phyloP scores from a whole-genome alignment of 345 rosid genomes.

The Turritis glabra region DNA sequence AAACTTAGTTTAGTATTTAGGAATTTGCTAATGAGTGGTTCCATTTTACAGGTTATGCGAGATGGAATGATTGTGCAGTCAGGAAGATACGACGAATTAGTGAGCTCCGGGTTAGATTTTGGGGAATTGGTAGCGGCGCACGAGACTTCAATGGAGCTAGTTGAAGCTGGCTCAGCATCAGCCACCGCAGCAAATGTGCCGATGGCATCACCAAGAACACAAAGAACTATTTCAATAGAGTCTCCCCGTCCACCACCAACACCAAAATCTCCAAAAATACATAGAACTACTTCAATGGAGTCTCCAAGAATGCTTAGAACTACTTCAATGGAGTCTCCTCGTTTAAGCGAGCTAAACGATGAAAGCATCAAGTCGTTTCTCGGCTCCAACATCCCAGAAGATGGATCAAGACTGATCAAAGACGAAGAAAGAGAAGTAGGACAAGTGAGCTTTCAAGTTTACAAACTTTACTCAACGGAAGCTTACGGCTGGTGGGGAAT shows the following conservation, averaged over 20 bases:
- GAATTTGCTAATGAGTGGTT: constrained; percentile 17
- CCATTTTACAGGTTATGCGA: constrained; percentile 73
- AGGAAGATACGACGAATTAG: constrained; percentile 68
- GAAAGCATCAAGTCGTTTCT: constrained; percentile 45
- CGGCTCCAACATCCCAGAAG: constrained; percentile 52
- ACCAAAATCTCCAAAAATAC: constrained; percentile 36
- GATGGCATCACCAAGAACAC: constrained; percentile 33
- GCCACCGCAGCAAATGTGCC: constrained; percentile 37
- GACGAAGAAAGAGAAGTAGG: constrained; percentile 93
- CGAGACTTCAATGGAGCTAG: constrained; percentile 85
- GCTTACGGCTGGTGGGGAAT: constrained; percentile 99
- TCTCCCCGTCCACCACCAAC: constrained; percentile 30
- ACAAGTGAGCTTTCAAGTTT: constrained; percentile 67
- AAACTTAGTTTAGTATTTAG: neutral
- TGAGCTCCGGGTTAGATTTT: constrained; percentile 65
- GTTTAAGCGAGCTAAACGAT: constrained; percentile 49
- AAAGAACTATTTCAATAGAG: constrained; percentile 26
- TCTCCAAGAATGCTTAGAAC: constrained; percentile 35
- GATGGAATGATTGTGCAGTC: constrained; percentile 92
- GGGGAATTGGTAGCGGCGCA: constrained; percentile 83
- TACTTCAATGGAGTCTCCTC: constrained; percentile 38
- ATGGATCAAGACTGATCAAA: constrained; percentile 72
- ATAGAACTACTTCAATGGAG: constrained; percentile 34
- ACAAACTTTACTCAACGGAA: constrained; percentile 77
- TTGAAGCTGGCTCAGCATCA: constrained; percentile 48